Base-by-base conservation (phyloP, 106 monocot species). In the Acorus calamus region DNA sequence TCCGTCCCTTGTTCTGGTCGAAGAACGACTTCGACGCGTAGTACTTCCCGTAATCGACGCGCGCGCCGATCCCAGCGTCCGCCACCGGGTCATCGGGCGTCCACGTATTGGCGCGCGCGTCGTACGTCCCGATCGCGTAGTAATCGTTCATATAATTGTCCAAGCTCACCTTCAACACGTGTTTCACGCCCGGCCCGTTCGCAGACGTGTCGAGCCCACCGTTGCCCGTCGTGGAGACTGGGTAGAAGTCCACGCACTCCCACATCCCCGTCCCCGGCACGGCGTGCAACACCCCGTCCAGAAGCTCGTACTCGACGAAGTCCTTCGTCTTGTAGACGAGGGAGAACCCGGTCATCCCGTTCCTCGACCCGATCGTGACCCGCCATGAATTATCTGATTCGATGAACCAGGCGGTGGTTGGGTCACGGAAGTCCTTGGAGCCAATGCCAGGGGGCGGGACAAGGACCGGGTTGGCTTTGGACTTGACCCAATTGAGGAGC, bases 181-280 rank as follows among this genome's bases (percentile, higher is more conserved):
- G 80, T 61, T 63, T 74, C 49, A 84, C 71, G 28, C 56, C 52
- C 10, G 50, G 28, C 0, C 57, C 69, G 8, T 48, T 44, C 66
- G 8, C 78, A 8, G 72, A 80, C 53, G 65, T 69, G 57, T 73
- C 78, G 14, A 74, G 61, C 11, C 74, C 81, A 43, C 0, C 11
- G 2, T 11, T 58, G 8, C 57, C 60, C 47, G 48, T 45, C 6
- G 67, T 64, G 0, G 73, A 58, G 4, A 88, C 75, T 0, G 88
- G 84, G 50, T 76, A 88, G 59, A 88, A 88, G 59, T 88, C 88
- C 2, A 88, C 70, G 67, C 88, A 88, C 64, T 88, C 84, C 88
- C 88, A 88, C 88, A 84, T 84, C 2, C 88, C 88, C 4, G 84
- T 80, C 0, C 57, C 55, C 2, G 55, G 47, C n/a, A 88, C 88